Base-by-base conservation (phyloP, 2,329 filamentous ascomycete species). In the Fusarium poae region DNA sequence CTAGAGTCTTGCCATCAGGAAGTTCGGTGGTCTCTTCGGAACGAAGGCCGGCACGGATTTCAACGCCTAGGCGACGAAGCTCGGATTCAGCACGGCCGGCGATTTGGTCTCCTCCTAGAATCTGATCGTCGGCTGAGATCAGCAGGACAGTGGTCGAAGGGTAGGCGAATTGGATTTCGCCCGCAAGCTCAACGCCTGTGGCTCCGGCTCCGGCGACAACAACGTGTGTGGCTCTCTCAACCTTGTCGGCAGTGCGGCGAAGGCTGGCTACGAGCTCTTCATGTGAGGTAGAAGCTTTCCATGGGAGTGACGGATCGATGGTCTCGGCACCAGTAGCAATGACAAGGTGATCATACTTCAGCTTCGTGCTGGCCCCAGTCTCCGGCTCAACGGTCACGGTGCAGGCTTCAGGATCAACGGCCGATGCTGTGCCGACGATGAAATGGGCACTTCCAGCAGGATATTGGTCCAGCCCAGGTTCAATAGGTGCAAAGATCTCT, bases 191-290 rank as follows among this genome's bases (percentile, higher is more conserved):
- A 55, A 86, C 80, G 55, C 87, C 87, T 3, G 87, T 89, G 46
- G 83, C 70, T 39, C 87, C 87, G 2, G 82, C 86, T 50, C 87
- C 87, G 5, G 81, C 86, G n/a, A 89, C 77, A 59, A 88, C 81
- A 71, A 89, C 82, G 75, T 84, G 83, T 62, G 78, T 78, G 6
- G 87, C 86, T 3, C 77, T 76, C 37, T 72, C 69, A 57, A 88
- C 80, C 50, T 77, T 77, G 11, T 78, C 76, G 42, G 81, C 78
- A 3, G 81, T 82, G 16, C 70, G 48, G 53, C 80, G 77, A n/a
- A 89, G 76, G 42, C 76, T 74, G 4, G 71, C 74, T 13, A 81
- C 45, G 23, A 81, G 77, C 53, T 84, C 82, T 54, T 84, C 82
- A 73, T 86, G 79, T 11, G 79, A 81, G 68, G 80, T 82, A 42